Evolutionary conservation across 257 asterid genomes (phyloP), one percentile per base, ranked within the genome.

Genomic region (Cynanchum wilfordii): DNA sequence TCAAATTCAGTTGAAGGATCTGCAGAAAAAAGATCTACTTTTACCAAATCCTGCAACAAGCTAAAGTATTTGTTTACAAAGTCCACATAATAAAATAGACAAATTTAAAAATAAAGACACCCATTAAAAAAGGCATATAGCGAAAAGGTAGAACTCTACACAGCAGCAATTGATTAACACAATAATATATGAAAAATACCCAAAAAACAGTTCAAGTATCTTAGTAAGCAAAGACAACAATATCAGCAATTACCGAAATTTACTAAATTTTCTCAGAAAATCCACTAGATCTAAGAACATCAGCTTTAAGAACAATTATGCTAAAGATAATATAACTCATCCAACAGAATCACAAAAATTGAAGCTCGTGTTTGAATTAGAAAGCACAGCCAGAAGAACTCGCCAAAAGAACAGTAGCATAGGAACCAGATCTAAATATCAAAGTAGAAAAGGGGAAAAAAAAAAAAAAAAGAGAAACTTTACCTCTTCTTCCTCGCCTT

Each of bases 401-500:
- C 8, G n/a, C 15, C 4, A 38, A 11, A 11, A 72, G 40, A 45
- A 42, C 13, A 17, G 17, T 42, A 25, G 33, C n/a, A 16, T 42
- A 27, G 45, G 16, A 3, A 45, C 29, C 56, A 47, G 44, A 72
- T 47, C 24, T 25, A 51, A 40, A 30, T 64, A 13, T 33, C 5
- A 42, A 42, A 42, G 47, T 7, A 42, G 47, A 42, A 10, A 8
- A 42, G 11, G n/a, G n/a, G n/a, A 1, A 42, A 42, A 42, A 42
- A 10, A 7, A 7, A 42, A 42, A 42, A 40, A 38, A 38, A 3
- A 38, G 5, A 38, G n/a, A 10, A 45, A 1, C 7, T 24, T 20
- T 40, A 77, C 78, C 81, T 69, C 81, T 27, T 76, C 79, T 69
- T 69, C 83, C 70, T 68, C 83, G 16, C 54, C 82, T 27, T 74